phyloP scores from a whole-genome alignment of 306 rosid genomes.

The Heteromeles arbutifolia region DNA sequence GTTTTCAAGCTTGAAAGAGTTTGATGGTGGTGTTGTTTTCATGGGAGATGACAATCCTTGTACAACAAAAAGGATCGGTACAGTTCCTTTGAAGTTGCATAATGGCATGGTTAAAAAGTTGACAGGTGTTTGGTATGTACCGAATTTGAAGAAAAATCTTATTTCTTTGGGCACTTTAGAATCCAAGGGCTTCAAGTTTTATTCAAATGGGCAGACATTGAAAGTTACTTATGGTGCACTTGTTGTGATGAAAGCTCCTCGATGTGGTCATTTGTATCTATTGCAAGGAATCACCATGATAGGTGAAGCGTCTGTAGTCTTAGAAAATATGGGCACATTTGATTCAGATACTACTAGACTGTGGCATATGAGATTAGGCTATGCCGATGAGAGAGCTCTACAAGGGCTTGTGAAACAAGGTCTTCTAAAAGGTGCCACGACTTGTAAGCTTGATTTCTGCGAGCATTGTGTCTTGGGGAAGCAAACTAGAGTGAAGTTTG shows the following conservation, averaged over 20 bases:
- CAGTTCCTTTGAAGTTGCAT: neutral
- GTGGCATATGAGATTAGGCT: neutral
- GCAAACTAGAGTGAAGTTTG: neutral
- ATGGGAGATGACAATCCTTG: too few relatives aligned
- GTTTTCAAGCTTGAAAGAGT: neutral
- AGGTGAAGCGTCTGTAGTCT: neutral
- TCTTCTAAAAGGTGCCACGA: neutral
- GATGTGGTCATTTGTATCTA: neutral
- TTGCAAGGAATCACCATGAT: neutral
- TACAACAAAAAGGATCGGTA: neutral
- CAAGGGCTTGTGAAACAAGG: neutral
- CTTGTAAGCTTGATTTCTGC: neutral
- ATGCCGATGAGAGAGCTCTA: neutral
- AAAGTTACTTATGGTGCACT: neutral
- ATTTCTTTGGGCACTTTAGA: neutral
- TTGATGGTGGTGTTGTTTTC: too few relatives aligned
- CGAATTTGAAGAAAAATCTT: neutral
- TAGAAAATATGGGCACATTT: too few relatives aligned
- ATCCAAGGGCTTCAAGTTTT: neutral
- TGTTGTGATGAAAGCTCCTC: neutral
- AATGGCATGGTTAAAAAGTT: neutral
- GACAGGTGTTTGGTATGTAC: neutral
- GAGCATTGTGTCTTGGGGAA: neutral
- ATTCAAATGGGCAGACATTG: too few relatives aligned
- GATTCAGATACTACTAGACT: neutral